Evolutionary conservation across 2,329 filamentous ascomycete genomes (phyloP).

Genomic region (Arthrinium phaeospermum): DNA sequence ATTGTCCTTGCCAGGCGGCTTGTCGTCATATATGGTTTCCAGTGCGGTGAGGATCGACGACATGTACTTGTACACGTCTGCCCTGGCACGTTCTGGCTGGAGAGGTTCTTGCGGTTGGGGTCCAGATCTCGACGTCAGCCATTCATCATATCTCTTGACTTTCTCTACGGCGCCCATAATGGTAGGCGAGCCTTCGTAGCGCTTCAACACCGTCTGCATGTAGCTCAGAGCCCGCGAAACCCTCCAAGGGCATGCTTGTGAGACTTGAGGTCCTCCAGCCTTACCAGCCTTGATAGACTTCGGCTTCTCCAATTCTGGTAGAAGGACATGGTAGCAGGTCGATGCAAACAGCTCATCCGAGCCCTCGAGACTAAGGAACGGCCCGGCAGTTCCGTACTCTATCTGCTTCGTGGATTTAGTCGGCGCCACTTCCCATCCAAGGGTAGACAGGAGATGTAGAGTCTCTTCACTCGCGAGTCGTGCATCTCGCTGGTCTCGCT

Average conservation of each 20-base stretch:
- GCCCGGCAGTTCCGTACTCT: not conserved
- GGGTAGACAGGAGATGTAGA: not conserved
- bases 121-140: not conserved
- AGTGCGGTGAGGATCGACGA: not conserved
- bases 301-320: not conserved
- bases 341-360: not conserved
- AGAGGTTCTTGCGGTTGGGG: not conserved
- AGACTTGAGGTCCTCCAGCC: not conserved
- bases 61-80: not conserved
- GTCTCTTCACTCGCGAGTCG: not conserved
- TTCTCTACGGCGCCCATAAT: not conserved
- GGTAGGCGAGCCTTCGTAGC: not conserved
- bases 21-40: not conserved
- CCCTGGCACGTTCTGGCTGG: too few relatives aligned
- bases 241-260: not conserved
- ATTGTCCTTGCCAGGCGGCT: not conserved
- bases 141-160: not conserved
- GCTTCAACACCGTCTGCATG: not conserved
- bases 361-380: not conserved
- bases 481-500: not conserved
- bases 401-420: not conserved
- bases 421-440: not conserved
- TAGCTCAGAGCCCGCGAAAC: not conserved
- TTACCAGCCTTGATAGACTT: not conserved
- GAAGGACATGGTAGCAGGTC: not conserved